Conservation (phyloP, 2,329 filamentous ascomycete species). For the Aspergillus arachidicola region DNA sequence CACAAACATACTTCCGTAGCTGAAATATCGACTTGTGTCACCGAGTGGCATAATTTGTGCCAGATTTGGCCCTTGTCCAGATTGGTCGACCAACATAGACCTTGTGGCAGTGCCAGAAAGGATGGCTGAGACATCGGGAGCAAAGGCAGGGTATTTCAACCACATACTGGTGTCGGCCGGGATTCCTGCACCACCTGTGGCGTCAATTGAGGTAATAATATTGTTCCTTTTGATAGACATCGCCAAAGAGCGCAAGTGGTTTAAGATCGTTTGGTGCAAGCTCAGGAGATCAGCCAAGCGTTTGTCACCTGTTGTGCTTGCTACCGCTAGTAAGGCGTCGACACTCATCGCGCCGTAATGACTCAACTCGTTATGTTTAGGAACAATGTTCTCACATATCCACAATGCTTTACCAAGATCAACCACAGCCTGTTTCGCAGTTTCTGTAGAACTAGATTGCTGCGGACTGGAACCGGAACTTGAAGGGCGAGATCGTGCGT, state of each 20-base stretch:
- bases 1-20: slow-evolving; percentile 76
- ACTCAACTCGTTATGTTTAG: slow-evolving; percentile 42
- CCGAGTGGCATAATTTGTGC: slow-evolving; percentile 73
- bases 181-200: slow-evolving; percentile 68
- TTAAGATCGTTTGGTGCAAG: slow-evolving; percentile 58
- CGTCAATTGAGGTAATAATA: slow-evolving; percentile 66
- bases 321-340: slow-evolving; percentile 44
- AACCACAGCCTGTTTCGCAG: slow-evolving; percentile 73
- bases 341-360: slow-evolving; percentile 43
- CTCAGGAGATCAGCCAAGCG: slow-evolving; percentile 51
- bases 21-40: slow-evolving; percentile 74
- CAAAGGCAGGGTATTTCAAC: slow-evolving; percentile 74
- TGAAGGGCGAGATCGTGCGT: slow-evolving; percentile 66
- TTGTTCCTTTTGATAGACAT: slow-evolving; percentile 84
- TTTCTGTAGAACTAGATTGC: slow-evolving; percentile 48
- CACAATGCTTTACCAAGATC: slow-evolving; percentile 85
- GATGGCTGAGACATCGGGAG: slow-evolving; percentile 70
- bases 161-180: slow-evolving; percentile 82
- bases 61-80: slow-evolving; percentile 53
- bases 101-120: slow-evolving; percentile 61
- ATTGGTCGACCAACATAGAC: slow-evolving; percentile 49
- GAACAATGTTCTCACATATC: slow-evolving; percentile 59
- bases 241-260: slow-evolving; percentile 71
- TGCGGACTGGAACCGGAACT: slow-evolving; percentile 54
- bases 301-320: slow-evolving; percentile 48